Percentiles rank a stretch among this genome's conserved stretches.
These are phyloP conservation scores for Sapria himalayana DNA, from an alignment of 345 rosid genomes.

Conservation along the genomic window DNA sequence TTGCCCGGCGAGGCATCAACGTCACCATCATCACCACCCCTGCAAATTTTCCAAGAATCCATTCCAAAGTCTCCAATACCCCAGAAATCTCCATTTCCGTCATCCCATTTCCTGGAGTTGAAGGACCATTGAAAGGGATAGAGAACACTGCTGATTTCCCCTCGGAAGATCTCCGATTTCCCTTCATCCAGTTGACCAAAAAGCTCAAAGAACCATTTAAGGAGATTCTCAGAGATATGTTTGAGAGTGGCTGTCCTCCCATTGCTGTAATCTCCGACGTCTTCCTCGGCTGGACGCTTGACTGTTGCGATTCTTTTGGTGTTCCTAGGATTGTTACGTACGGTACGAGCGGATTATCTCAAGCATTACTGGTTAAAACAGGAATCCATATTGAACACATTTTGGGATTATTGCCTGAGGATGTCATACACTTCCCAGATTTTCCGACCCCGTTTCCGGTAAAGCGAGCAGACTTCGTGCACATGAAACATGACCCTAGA, in stretches of 20 bases:
- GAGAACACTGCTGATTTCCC: constrained; percentile 11
- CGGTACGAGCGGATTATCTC: no score
- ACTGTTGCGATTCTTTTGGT: constrained; percentile 2
- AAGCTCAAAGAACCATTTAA: constrained; percentile 6
- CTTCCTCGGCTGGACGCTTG: constrained; percentile 12
- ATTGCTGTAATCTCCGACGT: constrained; percentile 10
- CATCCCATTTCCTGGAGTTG: constrained; percentile 9
- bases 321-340: constrained; percentile 9
- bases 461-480: constrained; percentile 7
- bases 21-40: constrained; percentile 30
- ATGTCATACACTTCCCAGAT: constrained; percentile 2
- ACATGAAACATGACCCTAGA: no score
- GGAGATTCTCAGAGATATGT: background rate
- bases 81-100: constrained; percentile 1
- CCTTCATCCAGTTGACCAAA: constrained; percentile 8
- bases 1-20: constrained; percentile 20
- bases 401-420: background rate
- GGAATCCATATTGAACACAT: constrained; percentile 8
- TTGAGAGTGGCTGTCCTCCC: constrained; percentile 4
- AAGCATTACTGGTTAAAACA: no score
- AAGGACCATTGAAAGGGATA: constrained; percentile 7
- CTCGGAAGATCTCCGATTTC: constrained; percentile 3
- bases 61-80: background rate
- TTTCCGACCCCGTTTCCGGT: constrained; percentile 6
- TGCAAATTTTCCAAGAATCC: constrained; percentile 9